These are phyloP conservation scores for Harringtonia aguacate DNA, from an alignment of 2,329 filamentous ascomycete genomes.

Conservation along the genomic window DNA sequence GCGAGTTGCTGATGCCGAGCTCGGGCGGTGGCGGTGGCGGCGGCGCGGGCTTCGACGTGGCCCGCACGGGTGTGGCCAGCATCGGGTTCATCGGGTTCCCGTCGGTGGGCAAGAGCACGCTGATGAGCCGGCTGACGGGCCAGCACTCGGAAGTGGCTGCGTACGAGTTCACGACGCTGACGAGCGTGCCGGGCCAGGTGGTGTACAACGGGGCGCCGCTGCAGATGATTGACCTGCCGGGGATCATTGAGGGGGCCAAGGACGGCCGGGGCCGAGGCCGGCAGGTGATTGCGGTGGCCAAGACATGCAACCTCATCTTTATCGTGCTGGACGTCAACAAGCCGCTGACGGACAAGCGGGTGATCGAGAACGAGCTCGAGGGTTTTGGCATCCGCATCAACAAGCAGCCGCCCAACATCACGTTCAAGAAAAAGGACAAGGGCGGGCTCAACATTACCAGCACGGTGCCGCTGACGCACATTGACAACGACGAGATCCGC, in stretches of 20 bases:
- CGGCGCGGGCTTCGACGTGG: constrained; percentile 90
- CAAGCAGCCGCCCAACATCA: constrained; percentile 93
- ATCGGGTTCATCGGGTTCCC: constrained; percentile 97
- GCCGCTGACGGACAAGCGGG: constrained; percentile 87
- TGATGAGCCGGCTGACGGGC: constrained; percentile 90
- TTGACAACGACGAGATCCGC: constrained; percentile 93
- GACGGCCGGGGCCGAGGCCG: constrained; percentile 95
- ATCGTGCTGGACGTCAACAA: constrained; percentile 99
- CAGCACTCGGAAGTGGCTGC: constrained; percentile 96
- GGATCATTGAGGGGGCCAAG: constrained; percentile 98
- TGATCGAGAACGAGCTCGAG: constrained; percentile 92
- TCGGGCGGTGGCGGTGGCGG: constrained; percentile 73
- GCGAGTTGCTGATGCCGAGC: constrained; percentile 80
- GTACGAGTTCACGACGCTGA: constrained; percentile 98
- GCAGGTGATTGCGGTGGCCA: constrained; percentile 97
- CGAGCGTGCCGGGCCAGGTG: constrained; percentile 92
- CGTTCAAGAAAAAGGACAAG: constrained; percentile 99
- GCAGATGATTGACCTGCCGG: constrained; percentile 95
- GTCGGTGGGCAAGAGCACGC: constrained; percentile 94
- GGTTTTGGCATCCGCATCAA: constrained; percentile 98
- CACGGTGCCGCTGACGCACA: constrained; percentile 83
- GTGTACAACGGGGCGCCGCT: constrained; percentile 94
- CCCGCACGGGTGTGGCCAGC: constrained; percentile 92
- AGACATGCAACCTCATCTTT: constrained; percentile 97
- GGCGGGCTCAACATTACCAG: constrained; percentile 94